Evolutionary conservation across 2,329 filamentous ascomycete genomes (phyloP), one percentile per base, ranked within the genome.

Genomic region (Fusarium pseudoanthophilum): DNA sequence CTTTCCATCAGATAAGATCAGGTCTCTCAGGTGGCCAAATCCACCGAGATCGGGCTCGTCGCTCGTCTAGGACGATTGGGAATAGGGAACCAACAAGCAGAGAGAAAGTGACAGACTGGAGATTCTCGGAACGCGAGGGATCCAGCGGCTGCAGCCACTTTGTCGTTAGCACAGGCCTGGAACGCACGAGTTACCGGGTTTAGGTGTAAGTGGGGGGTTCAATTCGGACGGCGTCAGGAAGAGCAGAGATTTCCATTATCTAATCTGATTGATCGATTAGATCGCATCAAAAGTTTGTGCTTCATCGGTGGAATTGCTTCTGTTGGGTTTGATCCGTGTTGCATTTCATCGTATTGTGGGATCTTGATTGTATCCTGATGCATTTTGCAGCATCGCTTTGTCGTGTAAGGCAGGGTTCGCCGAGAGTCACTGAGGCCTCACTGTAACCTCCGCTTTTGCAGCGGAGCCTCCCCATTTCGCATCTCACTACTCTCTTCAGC

Each of bases 261-360:
- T 75, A 75, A 75, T 75, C 73, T 69, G 73, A 75, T 75, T 60
- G 72, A 74, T 68, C 62, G 72, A 74, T 74, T 69, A 74, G 72
- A 72, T 74, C 71, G 36, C 21, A 24, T 48, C 34, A 64, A 71
- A 16, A 14, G 42, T 20, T 40, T 58, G 32, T 37, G 34, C 26
- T 42, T 45, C 5, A 11, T 56, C 20, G 39, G 36, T 34, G 39
- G 7, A 46, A 34, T 53, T 67, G 24, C 26, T 48, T 37, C 15
- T 52, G 39, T 32, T 30, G 52, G 32, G 39, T 14, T 39, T 36
- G 30, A 42, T 57, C 39, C 42, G 34, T 37, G 39, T n/a, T 58
- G 18, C 2, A 46, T 39, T 24, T 24, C 11, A 53, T 30, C 15
- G 26, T 46, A 43, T 55, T 26, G 55, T 55, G 40, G 45, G 46